Conservation (phyloP, 345 rosid species). For the Pelargonium nanum region DNA sequence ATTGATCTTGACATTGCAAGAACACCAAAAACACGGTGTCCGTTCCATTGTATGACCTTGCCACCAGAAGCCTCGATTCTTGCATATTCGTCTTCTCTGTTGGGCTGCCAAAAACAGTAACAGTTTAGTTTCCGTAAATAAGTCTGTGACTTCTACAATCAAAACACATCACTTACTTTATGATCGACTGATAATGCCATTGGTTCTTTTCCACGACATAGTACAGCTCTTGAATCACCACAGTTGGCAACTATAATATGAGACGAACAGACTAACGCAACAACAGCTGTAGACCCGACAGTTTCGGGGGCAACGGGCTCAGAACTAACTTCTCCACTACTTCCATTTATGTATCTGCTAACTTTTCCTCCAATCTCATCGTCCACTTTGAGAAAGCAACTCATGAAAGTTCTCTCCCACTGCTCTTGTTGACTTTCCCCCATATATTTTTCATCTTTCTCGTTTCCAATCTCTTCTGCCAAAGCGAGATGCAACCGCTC, state of each 20-base stretch:
- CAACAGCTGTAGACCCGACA: slow-evolving; percentile 91
- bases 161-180: slow-evolving; percentile 40
- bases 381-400: slow-evolving; percentile 75
- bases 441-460: slow-evolving; percentile 28
- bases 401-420: slow-evolving; percentile 64
- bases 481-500: slow-evolving; percentile 63
- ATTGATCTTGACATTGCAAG: slow-evolving; percentile 97
- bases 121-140: not conserved
- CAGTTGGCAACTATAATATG: slow-evolving; percentile 84
- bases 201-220: slow-evolving; percentile 76
- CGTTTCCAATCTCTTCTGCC: slow-evolving; percentile 53
- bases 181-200: slow-evolving; percentile 77
- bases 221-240: slow-evolving; percentile 90
- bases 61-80: slow-evolving; percentile 92
- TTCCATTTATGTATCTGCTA: slow-evolving; percentile 18
- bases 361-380: slow-evolving; percentile 60
- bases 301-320: slow-evolving; percentile 77
- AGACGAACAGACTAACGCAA: slow-evolving; percentile 82
- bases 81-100: slow-evolving; percentile 69
- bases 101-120: slow-evolving; percentile 39
- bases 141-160: not conserved
- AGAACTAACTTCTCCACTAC: slow-evolving; percentile 24
- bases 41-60: slow-evolving; percentile 88
- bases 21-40: slow-evolving; percentile 87
- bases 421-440: slow-evolving; percentile 42